Evolutionary conservation across 129 eudicot genomes (phyloP).

Genomic region (Tagetes erecta): DNA sequence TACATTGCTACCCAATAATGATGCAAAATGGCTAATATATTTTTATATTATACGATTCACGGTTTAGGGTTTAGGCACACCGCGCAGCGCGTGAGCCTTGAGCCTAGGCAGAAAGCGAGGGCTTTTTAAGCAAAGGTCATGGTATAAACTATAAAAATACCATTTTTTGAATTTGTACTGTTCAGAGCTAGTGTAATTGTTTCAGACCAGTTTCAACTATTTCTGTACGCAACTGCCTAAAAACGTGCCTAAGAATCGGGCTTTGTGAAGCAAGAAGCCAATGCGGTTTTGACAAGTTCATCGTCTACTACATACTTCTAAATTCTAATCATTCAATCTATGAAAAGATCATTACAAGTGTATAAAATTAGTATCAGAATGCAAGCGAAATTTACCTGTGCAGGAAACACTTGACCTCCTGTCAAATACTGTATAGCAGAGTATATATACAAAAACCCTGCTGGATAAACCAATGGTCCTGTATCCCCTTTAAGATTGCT

Average conservation of each 20-base stretch:
- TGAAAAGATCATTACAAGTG: conserved; percentile 11
- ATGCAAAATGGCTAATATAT: not conserved
- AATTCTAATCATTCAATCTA: not conserved
- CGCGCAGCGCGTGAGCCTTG: too few species aligned
- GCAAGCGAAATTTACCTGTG: conserved; percentile 56
- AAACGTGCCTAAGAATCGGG: too few species aligned
- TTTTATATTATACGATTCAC: not conserved
- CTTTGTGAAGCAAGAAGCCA: too few species aligned
- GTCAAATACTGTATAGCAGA: conserved; percentile 75
- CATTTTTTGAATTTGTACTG: too few species aligned
- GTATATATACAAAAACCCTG: conserved; percentile 86
- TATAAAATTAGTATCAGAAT: conserved; percentile 4
- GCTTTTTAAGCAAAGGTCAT: too few species aligned
- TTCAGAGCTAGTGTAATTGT: too few species aligned
- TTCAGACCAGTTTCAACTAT: too few species aligned
- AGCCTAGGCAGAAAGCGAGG: too few species aligned
- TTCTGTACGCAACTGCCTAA: too few species aligned
- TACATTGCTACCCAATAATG: not conserved
- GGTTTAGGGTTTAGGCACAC: too few species aligned
- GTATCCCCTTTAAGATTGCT: conserved; percentile 88
- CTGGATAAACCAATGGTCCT: conserved; percentile 95
- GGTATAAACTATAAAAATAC: too few species aligned
- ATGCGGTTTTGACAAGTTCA: not conserved
- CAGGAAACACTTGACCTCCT: conserved; percentile 72
- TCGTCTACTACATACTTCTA: not conserved